Evolutionary conservation across 306 rosid genomes (phyloP).

Genomic region (Rubus idaeus): DNA sequence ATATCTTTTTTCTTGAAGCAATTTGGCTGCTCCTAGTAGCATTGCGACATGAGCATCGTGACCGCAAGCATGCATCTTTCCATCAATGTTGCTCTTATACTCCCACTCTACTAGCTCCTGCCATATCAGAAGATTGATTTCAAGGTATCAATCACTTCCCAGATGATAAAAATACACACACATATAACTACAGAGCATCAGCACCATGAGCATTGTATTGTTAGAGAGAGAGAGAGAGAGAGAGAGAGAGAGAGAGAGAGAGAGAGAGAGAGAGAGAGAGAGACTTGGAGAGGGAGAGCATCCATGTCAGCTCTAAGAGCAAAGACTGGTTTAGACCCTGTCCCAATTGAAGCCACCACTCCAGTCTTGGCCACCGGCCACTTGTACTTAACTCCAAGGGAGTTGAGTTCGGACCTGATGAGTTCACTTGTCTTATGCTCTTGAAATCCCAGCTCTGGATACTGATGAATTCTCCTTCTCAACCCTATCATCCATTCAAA

Average conservation of each 20-base stretch:
- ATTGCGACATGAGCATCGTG: slow-evolving; percentile 58
- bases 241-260: neutral
- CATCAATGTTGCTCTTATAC: slow-evolving; percentile 47
- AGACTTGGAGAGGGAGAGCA: slow-evolving; percentile 46
- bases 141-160: neutral
- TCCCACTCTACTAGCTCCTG: slow-evolving; percentile 57
- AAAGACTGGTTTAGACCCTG: slow-evolving; percentile 33
- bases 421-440: slow-evolving; percentile 47
- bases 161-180: neutral
- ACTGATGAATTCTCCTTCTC: slow-evolving; percentile 41
- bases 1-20: slow-evolving; percentile 35
- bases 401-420: slow-evolving; percentile 46
- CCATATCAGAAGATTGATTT: neutral
- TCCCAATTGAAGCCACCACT: slow-evolving; percentile 35
- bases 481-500: slow-evolving; percentile 41
- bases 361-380: slow-evolving; percentile 51
- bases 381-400: slow-evolving; percentile 34
- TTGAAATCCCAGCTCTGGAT: slow-evolving; percentile 48
- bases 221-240: neutral
- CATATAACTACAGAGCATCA: neutral
- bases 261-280: neutral
- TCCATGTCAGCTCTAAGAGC: slow-evolving; percentile 53
- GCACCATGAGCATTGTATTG: neutral
- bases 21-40: slow-evolving; percentile 58
- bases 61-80: slow-evolving; percentile 56